Evolutionary conservation across 768 basidiomycete species (phyloP), one percentile per base, ranked within the genome.

Genomic region (Trametes cubensis): DNA sequence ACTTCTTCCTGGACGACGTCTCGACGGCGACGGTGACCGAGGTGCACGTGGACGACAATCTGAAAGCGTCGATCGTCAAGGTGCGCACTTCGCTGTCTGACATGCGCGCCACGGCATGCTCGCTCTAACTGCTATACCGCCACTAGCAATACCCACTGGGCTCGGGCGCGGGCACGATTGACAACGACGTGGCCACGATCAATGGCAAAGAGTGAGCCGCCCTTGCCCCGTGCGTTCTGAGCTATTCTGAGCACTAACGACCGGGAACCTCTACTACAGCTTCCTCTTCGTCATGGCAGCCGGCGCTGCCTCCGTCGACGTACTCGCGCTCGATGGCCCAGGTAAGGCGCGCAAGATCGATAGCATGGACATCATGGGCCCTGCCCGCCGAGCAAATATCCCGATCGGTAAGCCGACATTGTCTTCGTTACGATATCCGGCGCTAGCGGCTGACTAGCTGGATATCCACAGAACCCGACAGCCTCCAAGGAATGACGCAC

Each of bases 51-150:
- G 78, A 80, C 66, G 69, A 73, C 59, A 79, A 81, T 61, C 72
- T 83, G 47, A 75, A 76, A 57, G 78, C 73, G 7, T 70, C 74
- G n/a, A 76, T 83, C 48, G 80, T 82, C 42, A 77, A 76, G 72
- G 79, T 77, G 26, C 28, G 69, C 66, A 30, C 13, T 15, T 6
- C 6, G 6, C 18, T 7, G 39, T 53, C 7, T 34, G 34, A 34
- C 34, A 6, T 21, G 4, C 4, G 6, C 1, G 34, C 34, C 6
- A 11, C 15, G 18, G 1, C 6, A 10, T 8, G 21, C 26, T 46
- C 23, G 8, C 52, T 41, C 23, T 25, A 7, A 21, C 49, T 40
- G 8, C 13, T 8, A 6, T 4, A 17, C 49, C 6, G 3, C 18
- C 21, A 18, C 76, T 77, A 70, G 71, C 69, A 70, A 63, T 69